These are phyloP conservation scores for Laguncularia racemosa DNA, from an alignment of 345 rosid species.

Conservation along the genomic window DNA sequence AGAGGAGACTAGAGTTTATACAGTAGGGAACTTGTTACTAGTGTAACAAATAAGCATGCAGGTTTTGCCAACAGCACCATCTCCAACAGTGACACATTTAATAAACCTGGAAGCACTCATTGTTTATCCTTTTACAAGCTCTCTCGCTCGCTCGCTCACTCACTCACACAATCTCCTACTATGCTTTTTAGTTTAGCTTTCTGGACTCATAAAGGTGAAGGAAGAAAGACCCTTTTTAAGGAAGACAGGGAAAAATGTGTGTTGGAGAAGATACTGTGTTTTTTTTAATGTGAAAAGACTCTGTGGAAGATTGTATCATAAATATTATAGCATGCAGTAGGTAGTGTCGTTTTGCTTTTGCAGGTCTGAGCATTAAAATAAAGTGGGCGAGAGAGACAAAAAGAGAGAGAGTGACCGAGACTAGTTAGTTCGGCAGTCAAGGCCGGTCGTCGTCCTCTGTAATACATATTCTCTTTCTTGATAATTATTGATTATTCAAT, in stretches of 20 bases:
- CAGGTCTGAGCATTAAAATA: not conserved
- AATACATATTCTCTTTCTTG: too few species aligned
- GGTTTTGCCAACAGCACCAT: conserved; percentile 99
- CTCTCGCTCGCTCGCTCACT: too few species aligned
- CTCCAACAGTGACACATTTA: conserved; percentile 98
- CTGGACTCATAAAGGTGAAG: too few species aligned
- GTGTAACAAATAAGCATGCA: conserved; percentile 99
- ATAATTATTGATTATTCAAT: too few species aligned
- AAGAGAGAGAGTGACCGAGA: too few species aligned
- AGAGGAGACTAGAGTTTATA: conserved; percentile 26
- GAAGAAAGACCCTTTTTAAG: too few species aligned
- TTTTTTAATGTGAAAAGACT: too few species aligned
- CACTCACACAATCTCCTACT: conserved; percentile 2
- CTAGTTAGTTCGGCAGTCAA: not conserved
- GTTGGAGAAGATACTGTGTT: too few species aligned
- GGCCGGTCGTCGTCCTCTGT: too few species aligned
- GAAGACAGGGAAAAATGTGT: too few species aligned
- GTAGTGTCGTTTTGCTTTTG: not conserved
- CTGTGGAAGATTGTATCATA: not conserved
- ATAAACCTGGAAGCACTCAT: conserved; percentile 98
- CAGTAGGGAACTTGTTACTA: conserved; percentile 98
- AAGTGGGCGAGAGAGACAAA: not conserved
- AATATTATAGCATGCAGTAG: not conserved
- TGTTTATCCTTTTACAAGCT: conserved; percentile 13
- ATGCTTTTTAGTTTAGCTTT: too few species aligned